Evolutionary conservation across 2,329 filamentous ascomycete species (phyloP).

Genomic region (Microcyclospora tardicrescens): DNA sequence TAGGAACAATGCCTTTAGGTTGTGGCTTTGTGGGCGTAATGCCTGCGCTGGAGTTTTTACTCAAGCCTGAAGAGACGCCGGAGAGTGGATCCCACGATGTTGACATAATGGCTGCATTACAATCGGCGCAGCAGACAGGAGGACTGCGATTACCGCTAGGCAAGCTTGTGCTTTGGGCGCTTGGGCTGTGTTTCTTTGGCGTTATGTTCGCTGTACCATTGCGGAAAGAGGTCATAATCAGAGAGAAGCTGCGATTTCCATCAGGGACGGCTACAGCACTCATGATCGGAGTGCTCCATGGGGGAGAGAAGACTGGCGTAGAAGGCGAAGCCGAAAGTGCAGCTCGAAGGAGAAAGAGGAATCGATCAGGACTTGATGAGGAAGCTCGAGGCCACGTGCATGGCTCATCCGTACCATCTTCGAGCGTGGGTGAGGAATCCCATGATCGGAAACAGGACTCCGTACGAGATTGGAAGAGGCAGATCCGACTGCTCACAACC

Average conservation of each 20-base stretch:
- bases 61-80: slow-evolving; percentile 55
- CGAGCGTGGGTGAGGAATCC: slow-evolving; percentile 11
- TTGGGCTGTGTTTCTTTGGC: slow-evolving; percentile 91
- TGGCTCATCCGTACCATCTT: slow-evolving; percentile 1
- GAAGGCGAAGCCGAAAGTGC: slow-evolving; percentile 27
- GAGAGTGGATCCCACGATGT: slow-evolving; percentile 9
- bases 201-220: slow-evolving; percentile 92
- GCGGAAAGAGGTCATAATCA: slow-evolving; percentile 79
- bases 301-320: slow-evolving; percentile 30
- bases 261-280: slow-evolving; percentile 91
- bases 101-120: slow-evolving; percentile 10
- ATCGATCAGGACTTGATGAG: slow-evolving; percentile 9
- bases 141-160: slow-evolving; percentile 38
- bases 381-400: slow-evolving; percentile 22
- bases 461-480: slow-evolving; percentile 45
- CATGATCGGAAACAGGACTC: slow-evolving; percentile 5
- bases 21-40: slow-evolving; percentile 94
- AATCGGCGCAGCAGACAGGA: slow-evolving; percentile 8
- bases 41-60: slow-evolving; percentile 77
- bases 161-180: slow-evolving; percentile 76
- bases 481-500: slow-evolving; percentile 46
- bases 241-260: slow-evolving; percentile 85
- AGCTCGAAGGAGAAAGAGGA: slow-evolving; percentile 6
- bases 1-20: slow-evolving; percentile 92
- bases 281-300: slow-evolving; percentile 82